Base-by-base conservation (phyloP, 2,329 filamentous ascomycete genomes). In the Ascocoryne sarcoides region DNA sequence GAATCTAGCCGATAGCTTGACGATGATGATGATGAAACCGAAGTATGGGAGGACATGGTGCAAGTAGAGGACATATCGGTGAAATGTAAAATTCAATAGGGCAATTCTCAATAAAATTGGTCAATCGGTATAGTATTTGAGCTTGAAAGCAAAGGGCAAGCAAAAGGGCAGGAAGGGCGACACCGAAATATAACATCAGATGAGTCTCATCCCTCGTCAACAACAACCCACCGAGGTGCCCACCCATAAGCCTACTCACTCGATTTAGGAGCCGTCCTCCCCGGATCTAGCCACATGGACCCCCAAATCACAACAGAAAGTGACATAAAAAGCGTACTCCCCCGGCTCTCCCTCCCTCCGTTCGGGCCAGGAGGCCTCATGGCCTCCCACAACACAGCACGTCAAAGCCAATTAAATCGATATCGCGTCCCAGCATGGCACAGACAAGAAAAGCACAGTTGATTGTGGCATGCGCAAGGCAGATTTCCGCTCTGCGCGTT, bases 1-100 rank as follows among this genome's bases (percentile, higher is more conserved):
- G 18, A 30, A 18, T 10, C 20, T 14, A 17, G 12, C 20, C 19
- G 10, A 10, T 16, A 23, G 20, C 10, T 31, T 4, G 26, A 26
- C 28, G 20, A 17, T 9, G 16, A 32, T 26, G 23, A 26, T n/a
- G n/a, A n/a, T n/a, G n/a, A n/a, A n/a, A n/a, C n/a, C n/a, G n/a
- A n/a, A n/a, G n/a, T n/a, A 38, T 36, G 17, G n/a, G 33, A 32
- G 16, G 35, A 37, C 16, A 37, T 37, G n/a, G 32, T 39, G 4
- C 32, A 35, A 26, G 12, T 35, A 19, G 18, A 40, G 28, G 32
- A 18, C 26, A 32, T 34, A 10, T n/a, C 20, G 14, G 26, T 17
- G 2, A 14, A 34, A 19, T 7, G 32, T 34, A 36, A 17, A 33
- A 37, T 17, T 20, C 2, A 9, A 30, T 28, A 10, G 10, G 12